A percentile compares a stretch with the other conserved stretches of the same genome.
phyloP scores from a whole-genome alignment of 306 rosid genomes.

The Quercus dentata region DNA sequence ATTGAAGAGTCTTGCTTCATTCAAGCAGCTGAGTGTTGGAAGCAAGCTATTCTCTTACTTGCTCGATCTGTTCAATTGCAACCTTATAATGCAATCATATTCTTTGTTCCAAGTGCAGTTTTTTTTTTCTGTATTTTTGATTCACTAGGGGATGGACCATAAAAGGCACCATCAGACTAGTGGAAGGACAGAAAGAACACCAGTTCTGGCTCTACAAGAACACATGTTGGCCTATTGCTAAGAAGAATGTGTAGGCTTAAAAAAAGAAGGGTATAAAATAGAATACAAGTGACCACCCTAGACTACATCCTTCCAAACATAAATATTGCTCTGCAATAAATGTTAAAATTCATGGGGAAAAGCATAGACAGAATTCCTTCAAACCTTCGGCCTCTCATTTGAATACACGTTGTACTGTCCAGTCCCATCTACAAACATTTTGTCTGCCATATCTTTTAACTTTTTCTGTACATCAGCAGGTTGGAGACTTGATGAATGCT shows the following conservation, averaged over 20 bases:
- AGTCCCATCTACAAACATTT: conserved; percentile 36
- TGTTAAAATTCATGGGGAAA: not conserved
- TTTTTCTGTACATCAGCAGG: conserved; percentile 62
- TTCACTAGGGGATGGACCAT: not conserved
- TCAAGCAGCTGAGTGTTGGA: not conserved
- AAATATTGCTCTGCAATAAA: not conserved
- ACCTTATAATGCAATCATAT: no score
- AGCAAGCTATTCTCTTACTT: not conserved
- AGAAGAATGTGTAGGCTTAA: not conserved
- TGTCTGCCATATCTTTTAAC: conserved; percentile 71
- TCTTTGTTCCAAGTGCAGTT: no score
- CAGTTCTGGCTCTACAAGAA: not conserved
- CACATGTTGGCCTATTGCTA: not conserved
- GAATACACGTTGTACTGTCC: conserved; percentile 17
- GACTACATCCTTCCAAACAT: not conserved
- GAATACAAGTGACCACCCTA: not conserved
- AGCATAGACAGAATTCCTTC: conserved; percentile 2
- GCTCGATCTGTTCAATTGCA: no score
- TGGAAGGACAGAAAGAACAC: not conserved
- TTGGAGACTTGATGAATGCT: conserved; percentile 63
- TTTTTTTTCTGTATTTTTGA: no score
- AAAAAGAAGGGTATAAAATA: not conserved
- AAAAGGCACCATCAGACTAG: not conserved
- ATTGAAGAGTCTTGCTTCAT: not conserved
- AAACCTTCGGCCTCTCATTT: conserved; percentile 22